A percentile compares a stretch with the other conserved stretches of the same genome.
phyloP scores from a whole-genome alignment of 345 rosid genomes.

The Trapa incisa region DNA sequence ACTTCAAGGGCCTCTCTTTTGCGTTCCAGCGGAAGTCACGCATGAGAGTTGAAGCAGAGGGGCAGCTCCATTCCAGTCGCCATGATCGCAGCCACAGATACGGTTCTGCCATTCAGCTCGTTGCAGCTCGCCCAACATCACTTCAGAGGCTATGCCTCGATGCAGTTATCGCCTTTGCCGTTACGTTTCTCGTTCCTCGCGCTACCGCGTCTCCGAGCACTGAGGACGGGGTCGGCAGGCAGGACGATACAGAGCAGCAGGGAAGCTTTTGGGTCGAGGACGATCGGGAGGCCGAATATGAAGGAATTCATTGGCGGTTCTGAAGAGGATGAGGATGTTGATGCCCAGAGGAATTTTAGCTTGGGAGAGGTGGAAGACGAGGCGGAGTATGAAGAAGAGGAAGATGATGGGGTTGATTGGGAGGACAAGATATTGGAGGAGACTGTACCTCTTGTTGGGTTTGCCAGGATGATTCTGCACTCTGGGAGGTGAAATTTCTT shows the following conservation, averaged over 20 bases:
- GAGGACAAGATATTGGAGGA: constrained; percentile 83
- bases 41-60: constrained; percentile 12
- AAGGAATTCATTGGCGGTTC: constrained; percentile 23
- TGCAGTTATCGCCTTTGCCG: constrained; percentile 24
- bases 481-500: constrained; percentile 46
- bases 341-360: constrained; percentile 7
- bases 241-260: constrained; percentile 22
- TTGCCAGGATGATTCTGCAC: constrained; percentile 84
- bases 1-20: neutral
- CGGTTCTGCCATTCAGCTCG: constrained; percentile 34
- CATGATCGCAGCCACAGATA: constrained; percentile 4
- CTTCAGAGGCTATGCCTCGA: constrained; percentile 19
- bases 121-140: constrained; percentile 21
- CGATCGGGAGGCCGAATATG: constrained; percentile 39
- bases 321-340: constrained; percentile 28
- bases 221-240: constrained; percentile 52
- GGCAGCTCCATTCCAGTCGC: neutral
- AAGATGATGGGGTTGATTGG: constrained; percentile 47
- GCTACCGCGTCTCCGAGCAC: constrained; percentile 25
- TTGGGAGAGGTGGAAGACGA: constrained; percentile 18
- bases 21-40: constrained; percentile 6
- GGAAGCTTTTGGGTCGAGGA: constrained; percentile 31
- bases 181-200: constrained; percentile 19
- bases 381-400: constrained; percentile 16
- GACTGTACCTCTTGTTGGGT: constrained; percentile 86